These are phyloP conservation scores for Euphrasia arctica DNA, from an alignment of 305 asterid genomes.

Conservation along the genomic window DNA sequence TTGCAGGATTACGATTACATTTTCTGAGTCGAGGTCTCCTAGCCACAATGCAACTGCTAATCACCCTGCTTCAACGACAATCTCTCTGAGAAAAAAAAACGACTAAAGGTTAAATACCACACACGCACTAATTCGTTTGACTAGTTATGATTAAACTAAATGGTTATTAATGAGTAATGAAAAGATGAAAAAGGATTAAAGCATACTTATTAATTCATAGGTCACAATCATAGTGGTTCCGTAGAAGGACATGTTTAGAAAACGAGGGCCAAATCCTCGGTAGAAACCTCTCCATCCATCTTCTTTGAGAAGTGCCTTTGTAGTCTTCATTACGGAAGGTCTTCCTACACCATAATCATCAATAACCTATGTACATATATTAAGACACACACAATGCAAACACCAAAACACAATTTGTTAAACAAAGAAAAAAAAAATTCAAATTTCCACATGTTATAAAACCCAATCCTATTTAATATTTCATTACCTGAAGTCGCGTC, in stretches of 20 bases:
- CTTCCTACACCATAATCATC: slow-evolving; percentile 86
- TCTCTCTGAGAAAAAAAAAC: slow-evolving; percentile 51
- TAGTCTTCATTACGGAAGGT: slow-evolving; percentile 75
- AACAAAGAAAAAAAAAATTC: not conserved
- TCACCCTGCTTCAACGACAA: slow-evolving; percentile 55
- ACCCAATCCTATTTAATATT: slow-evolving; percentile 8
- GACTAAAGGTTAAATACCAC: not conserved
- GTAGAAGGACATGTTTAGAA: slow-evolving; percentile 80
- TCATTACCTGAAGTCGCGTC: slow-evolving; percentile 81
- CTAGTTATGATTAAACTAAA: not conserved
- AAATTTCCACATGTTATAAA: not conserved
- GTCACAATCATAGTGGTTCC: slow-evolving; percentile 97
- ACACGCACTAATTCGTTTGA: not conserved
- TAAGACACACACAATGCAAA: slow-evolving; percentile 11
- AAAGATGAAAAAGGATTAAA: not conserved
- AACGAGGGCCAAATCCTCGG: slow-evolving; percentile 88
- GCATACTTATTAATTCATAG: slow-evolving; percentile 82
- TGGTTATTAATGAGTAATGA: not conserved
- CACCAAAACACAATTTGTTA: slow-evolving; percentile 12
- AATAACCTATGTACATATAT: slow-evolving; percentile 49
- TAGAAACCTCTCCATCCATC: slow-evolving; percentile 94
- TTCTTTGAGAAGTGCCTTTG: slow-evolving; percentile 61
- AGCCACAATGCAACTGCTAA: not conserved
- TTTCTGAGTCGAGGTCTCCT: not conserved
- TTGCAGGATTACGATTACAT: not conserved